Evolutionary conservation across 768 basidiomycete species (phyloP).

Genomic region (Pleurotus pulmonarius): DNA sequence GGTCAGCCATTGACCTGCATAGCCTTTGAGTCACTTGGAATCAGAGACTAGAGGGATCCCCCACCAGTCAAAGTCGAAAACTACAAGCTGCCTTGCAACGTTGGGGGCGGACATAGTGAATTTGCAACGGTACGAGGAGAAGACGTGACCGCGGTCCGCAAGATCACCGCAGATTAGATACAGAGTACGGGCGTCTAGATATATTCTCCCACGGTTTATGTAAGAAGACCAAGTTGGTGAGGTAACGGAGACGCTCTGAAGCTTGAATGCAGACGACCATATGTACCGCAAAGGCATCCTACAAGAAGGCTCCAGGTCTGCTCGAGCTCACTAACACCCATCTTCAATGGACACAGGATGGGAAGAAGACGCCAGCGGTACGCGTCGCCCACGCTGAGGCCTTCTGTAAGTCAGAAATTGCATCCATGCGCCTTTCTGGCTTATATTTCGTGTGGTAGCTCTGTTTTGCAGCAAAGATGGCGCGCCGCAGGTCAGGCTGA

Average conservation of each 20-base stretch:
- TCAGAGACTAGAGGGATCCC: slow-evolving; percentile 1
- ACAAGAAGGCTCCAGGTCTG: slow-evolving; percentile 77
- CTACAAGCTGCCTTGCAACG: slow-evolving; percentile 64
- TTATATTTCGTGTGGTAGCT: slow-evolving; percentile 37
- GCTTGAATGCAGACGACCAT: slow-evolving; percentile 58
- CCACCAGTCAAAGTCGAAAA: slow-evolving; percentile 98
- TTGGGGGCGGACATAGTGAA: slow-evolving; percentile 21
- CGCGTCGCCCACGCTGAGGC: slow-evolving; percentile 59
- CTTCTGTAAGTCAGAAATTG: slow-evolving; percentile 45
- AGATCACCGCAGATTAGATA: slow-evolving; percentile 11
- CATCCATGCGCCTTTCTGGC: slow-evolving; percentile 9
- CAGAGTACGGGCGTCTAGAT: neutral
- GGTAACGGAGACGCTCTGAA: slow-evolving; percentile 7
- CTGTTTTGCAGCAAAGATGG: slow-evolving; percentile 86
- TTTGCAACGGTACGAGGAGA: neutral
- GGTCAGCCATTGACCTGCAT: slow-evolving; percentile 83
- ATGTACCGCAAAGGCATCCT: slow-evolving; percentile 74
- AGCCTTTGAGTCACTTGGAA: neutral
- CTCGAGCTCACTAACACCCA: slow-evolving; percentile 71
- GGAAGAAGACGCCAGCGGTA: slow-evolving; percentile 60
- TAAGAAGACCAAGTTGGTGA: slow-evolving; percentile 16
- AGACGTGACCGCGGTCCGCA: no score
- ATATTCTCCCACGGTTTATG: slow-evolving; percentile 12
- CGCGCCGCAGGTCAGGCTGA: slow-evolving; percentile 74
- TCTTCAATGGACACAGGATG: slow-evolving; percentile 79